These are phyloP conservation scores for Claviceps monticola DNA, from an alignment of 2,329 filamentous ascomycete genomes.

Conservation along the genomic window DNA sequence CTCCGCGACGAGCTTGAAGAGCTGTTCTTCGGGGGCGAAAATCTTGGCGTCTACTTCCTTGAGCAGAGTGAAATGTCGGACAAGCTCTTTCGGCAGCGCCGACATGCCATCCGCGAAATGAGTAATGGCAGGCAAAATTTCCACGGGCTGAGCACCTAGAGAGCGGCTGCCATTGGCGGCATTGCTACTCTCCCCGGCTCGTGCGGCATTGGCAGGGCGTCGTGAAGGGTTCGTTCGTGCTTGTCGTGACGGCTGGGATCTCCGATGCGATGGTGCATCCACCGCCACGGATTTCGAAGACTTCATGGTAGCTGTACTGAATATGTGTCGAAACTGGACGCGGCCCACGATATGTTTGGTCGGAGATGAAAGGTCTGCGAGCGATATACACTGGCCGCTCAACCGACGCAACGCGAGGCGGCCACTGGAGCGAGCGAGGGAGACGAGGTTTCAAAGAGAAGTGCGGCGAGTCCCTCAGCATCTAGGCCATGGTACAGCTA, in stretches of 20 bases:
- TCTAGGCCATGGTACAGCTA: constrained; percentile 5
- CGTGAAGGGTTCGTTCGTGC: constrained; percentile 50
- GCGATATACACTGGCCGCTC: background rate
- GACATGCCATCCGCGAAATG: constrained; percentile 86
- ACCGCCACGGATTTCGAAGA: constrained; percentile 33
- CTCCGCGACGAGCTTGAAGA: constrained; percentile 60
- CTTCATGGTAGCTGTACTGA: constrained; percentile 31
- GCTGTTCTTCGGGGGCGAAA: constrained; percentile 70
- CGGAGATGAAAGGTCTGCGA: background rate
- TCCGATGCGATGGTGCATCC: constrained; percentile 35
- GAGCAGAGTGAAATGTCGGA: constrained; percentile 86
- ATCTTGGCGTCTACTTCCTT: constrained; percentile 98
- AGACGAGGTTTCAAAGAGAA: background rate
- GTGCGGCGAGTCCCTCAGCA: background rate
- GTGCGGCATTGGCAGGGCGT: constrained; percentile 33
- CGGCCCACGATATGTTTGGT: background rate
- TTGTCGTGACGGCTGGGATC: constrained; percentile 51
- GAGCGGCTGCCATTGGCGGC: constrained; percentile 28
- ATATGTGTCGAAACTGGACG: background rate
- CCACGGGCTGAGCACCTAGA: constrained; percentile 43
- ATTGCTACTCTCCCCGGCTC: constrained; percentile 29
- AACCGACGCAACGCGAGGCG: constrained; percentile 1
- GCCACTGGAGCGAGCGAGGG: background rate
- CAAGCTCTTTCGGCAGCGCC: constrained; percentile 85
- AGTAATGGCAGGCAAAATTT: constrained; percentile 52